Evolutionary conservation across 2,329 filamentous ascomycete genomes (phyloP).

Genomic region (Neurospora sp.): DNA sequence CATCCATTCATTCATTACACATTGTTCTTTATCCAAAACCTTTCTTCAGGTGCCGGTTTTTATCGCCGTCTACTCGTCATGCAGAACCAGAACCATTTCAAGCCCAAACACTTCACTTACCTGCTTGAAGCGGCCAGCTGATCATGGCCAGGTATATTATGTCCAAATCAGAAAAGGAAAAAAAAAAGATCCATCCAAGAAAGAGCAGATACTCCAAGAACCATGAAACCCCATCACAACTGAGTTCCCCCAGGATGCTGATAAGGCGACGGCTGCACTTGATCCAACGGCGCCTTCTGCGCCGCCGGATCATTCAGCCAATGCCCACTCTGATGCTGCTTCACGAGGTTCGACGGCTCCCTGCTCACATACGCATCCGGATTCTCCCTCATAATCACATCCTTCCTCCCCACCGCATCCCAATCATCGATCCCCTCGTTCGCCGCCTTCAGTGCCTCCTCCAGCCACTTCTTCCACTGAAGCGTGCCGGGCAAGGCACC

Average conservation of each 20-base stretch:
- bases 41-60: not conserved
- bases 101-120: not conserved
- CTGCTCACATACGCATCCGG: not conserved
- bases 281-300: conserved; percentile 12
- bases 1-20: not conserved
- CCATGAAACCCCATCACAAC: not conserved
- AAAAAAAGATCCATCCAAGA: not conserved
- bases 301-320: conserved; percentile 6
- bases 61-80: not conserved
- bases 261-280: conserved; percentile 8
- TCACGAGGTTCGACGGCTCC: not conserved
- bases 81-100: not conserved
- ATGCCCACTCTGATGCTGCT: not conserved
- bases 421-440: conserved; percentile 25
- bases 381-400: conserved; percentile 33
- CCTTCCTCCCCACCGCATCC: conserved; percentile 38
- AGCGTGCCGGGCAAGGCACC: conserved; percentile 41
- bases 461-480: conserved; percentile 45
- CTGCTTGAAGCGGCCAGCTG: not conserved
- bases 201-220: not conserved
- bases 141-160: not conserved
- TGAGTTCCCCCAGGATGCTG: not conserved
- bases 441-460: conserved; percentile 34
- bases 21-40: not conserved
- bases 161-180: not conserved